These are phyloP conservation scores for Bretschneidera sinensis DNA, from an alignment of 345 rosid species.

Conservation along the genomic window DNA sequence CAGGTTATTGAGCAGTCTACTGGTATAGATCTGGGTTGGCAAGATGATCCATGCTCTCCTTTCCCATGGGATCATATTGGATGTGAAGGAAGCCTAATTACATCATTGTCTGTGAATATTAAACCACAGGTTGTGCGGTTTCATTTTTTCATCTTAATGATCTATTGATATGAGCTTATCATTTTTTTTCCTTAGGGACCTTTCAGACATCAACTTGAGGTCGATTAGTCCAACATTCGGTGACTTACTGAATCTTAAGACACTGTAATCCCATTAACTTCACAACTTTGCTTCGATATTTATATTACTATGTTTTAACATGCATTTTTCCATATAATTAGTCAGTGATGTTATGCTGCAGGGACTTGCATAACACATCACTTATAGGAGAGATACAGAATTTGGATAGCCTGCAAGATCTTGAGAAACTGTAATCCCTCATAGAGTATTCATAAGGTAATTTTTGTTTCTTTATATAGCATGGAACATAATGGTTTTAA, in stretches of 20 bases:
- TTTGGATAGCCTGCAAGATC: slow-evolving; percentile 71
- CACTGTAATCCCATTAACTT: slow-evolving; percentile 47
- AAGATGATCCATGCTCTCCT: slow-evolving; percentile 93
- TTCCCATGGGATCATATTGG: slow-evolving; percentile 57
- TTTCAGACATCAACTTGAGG: slow-evolving; percentile 68
- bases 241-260: slow-evolving; percentile 79
- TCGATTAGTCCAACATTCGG: slow-evolving; percentile 84
- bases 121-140: not conserved
- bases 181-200: slow-evolving; percentile 42
- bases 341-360: slow-evolving; percentile 24
- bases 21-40: slow-evolving; percentile 77
- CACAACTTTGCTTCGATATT: not conserved
- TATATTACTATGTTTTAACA: not conserved
- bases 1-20: slow-evolving; percentile 78
- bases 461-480: slow-evolving; percentile 3
- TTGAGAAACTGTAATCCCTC: slow-evolving; percentile 61
- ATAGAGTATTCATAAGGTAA: not conserved
- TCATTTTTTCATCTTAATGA: not conserved
- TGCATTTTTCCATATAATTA: not conserved
- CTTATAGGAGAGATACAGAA: slow-evolving; percentile 78
- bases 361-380: slow-evolving; percentile 89
- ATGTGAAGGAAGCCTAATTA: slow-evolving; percentile 73
- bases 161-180: slow-evolving; percentile 18
- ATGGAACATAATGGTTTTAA: slow-evolving; percentile 6
- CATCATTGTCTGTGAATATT: slow-evolving; percentile 53